phyloP scores from a whole-genome alignment of 371 early-diverging fungal species.

The Rhizopus sp. region DNA sequence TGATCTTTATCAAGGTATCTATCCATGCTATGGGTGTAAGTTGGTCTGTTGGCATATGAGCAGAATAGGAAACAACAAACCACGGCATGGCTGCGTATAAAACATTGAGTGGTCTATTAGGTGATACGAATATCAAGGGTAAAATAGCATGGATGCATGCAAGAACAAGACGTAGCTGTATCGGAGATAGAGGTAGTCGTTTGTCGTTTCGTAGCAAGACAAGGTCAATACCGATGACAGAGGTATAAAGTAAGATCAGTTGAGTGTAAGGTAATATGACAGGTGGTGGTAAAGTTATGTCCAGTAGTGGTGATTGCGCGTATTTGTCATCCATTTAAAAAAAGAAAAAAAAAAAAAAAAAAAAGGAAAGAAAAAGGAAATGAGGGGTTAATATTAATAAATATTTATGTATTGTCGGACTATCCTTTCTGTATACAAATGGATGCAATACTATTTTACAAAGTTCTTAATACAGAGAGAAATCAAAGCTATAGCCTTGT shows the following conservation, averaged over 20 bases:
- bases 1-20: conserved; percentile 1
- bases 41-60: conserved; percentile 17
- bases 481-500: too few species aligned
- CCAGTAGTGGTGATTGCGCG: conserved; percentile 19
- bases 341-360: conserved; percentile 6
- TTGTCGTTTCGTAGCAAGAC: conserved; percentile 15
- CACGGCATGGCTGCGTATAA: conserved; percentile 24
- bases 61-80: conserved; percentile 24
- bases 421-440: neutral
- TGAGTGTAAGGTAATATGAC: conserved; percentile 9
- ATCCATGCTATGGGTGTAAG: conserved; percentile 4
- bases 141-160: conserved; percentile 11
- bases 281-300: conserved; percentile 26
- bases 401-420: neutral
- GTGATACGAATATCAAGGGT: conserved; percentile 24
- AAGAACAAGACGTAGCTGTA: conserved; percentile 10
- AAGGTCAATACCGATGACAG: conserved; percentile 14
- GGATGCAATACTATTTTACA: neutral
- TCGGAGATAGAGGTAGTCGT: conserved; percentile 9
- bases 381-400: neutral
- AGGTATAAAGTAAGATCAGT: conserved; percentile 11
- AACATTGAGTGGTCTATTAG: conserved; percentile 9
- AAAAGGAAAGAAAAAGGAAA: conserved; percentile 5
- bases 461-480: neutral
- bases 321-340: conserved; percentile 14